phyloP scores from a whole-genome alignment of 768 basidiomycete species.

The Pholiota microspora region DNA sequence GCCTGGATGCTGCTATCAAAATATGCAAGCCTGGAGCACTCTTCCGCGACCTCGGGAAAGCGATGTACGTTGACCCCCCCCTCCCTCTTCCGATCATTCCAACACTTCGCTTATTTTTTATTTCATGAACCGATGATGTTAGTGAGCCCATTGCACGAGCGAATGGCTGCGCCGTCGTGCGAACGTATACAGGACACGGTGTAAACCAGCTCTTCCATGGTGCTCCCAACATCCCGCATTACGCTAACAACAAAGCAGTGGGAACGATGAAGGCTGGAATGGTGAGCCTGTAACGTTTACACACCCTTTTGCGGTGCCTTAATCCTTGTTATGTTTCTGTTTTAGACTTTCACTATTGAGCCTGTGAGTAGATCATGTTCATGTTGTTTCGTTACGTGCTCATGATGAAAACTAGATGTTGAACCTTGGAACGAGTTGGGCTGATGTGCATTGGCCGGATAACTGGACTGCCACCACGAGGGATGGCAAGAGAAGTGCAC shows the following conservation, averaged over 20 bases:
- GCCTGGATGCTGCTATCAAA: slow-evolving; percentile 86
- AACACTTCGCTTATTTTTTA: slow-evolving; percentile 2
- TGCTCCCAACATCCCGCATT: slow-evolving; percentile 89
- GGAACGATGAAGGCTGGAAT: slow-evolving; percentile 94
- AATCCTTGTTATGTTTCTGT: slow-evolving; percentile 8
- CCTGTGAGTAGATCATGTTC: slow-evolving; percentile 42
- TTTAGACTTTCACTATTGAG: slow-evolving; percentile 71
- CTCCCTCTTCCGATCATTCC: too few relatives aligned
- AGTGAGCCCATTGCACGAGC: slow-evolving; percentile 85
- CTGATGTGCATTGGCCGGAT: slow-evolving; percentile 85
- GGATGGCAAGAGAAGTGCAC: slow-evolving; percentile 90
- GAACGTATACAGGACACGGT: slow-evolving; percentile 91
- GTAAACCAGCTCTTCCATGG: slow-evolving; percentile 85
- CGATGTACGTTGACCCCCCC: slow-evolving; percentile 83
- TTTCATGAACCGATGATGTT: neutral
- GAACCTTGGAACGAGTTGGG: slow-evolving; percentile 80
- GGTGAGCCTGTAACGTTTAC: slow-evolving; percentile 44
- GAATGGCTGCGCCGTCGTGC: slow-evolving; percentile 86
- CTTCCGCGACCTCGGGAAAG: slow-evolving; percentile 85
- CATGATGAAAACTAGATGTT: slow-evolving; percentile 66
- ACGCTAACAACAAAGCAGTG: slow-evolving; percentile 90
- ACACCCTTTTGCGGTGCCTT: neutral
- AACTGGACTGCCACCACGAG: slow-evolving; percentile 95
- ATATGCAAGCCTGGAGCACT: slow-evolving; percentile 92
- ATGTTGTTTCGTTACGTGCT: slow-evolving; percentile 9